Conservation (phyloP, 768 basidiomycete genomes). For the Tulasnella sp. region DNA sequence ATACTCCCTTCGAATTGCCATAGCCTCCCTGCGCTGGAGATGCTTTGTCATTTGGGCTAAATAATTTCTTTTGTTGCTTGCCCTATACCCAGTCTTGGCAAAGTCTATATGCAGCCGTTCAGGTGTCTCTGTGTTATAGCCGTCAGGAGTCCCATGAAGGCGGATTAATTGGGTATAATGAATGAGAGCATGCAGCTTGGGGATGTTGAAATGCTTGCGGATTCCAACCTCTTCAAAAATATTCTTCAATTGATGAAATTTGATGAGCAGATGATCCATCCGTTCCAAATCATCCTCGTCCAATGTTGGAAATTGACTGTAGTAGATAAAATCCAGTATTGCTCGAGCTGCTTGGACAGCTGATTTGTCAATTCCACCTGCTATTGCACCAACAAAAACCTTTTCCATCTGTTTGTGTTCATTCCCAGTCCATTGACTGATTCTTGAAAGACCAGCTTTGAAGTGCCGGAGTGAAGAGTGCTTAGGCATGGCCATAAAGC, state of each 20-base stretch:
- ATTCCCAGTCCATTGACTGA: conserved; percentile 1
- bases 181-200: conserved; percentile 26
- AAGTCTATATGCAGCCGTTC: conserved; percentile 36
- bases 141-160: conserved; percentile 25
- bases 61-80: conserved; percentile 27
- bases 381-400: conserved; percentile 6
- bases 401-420: conserved; percentile 15
- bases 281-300: not conserved
- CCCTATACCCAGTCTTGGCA: conserved; percentile 28
- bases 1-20: conserved; percentile 22
- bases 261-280: not conserved
- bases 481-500: not conserved
- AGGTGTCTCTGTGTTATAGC: conserved; percentile 27
- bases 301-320: not conserved
- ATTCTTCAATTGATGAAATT: not conserved
- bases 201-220: conserved; percentile 30
- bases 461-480: not conserved
- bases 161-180: conserved; percentile 25
- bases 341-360: not conserved
- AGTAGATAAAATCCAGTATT: conserved; percentile 1
- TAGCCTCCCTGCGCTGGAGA: conserved; percentile 28
- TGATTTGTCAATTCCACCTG: not conserved
- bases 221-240: not conserved
- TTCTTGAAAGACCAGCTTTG: not conserved
- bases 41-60: conserved; percentile 33